Percentiles rank a stretch among this genome's conserved stretches.
Conservation (phyloP, 2,329 filamentous ascomycete species). For the Fusarium sp. region DNA sequence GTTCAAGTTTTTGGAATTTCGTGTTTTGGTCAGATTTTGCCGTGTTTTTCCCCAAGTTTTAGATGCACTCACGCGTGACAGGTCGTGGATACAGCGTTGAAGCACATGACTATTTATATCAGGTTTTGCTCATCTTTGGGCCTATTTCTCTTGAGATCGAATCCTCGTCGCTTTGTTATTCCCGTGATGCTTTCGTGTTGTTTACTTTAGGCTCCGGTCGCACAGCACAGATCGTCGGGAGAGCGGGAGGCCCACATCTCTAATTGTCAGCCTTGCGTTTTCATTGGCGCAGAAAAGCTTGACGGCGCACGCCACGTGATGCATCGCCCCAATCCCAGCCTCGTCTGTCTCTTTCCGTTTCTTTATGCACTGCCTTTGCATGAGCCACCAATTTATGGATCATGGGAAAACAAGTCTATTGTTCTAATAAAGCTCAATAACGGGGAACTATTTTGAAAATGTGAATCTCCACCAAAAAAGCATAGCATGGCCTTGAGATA, state of each 20-base stretch:
- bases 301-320: neutral
- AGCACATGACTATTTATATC: neutral
- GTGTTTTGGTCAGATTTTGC: neutral
- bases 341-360: neutral
- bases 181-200: neutral
- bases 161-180: neutral
- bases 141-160: rapidly evolving
- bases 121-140: neutral
- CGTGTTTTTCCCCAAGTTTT: neutral
- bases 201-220: rapidly evolving
- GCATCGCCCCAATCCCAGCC: neutral
- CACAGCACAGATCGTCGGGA: neutral
- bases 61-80: rapidly evolving
- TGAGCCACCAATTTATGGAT: neutral
- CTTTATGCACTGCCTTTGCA: neutral
- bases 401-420: neutral
- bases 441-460: rapidly evolving
- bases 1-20: neutral
- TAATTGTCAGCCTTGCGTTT: neutral
- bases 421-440: neutral
- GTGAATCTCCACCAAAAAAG: rapidly evolving
- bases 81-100: neutral
- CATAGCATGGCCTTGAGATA: neutral
- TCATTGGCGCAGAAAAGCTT: neutral
- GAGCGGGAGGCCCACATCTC: neutral